Conservation (phyloP, 768 basidiomycete genomes). For the Podaxis sp. region DNA sequence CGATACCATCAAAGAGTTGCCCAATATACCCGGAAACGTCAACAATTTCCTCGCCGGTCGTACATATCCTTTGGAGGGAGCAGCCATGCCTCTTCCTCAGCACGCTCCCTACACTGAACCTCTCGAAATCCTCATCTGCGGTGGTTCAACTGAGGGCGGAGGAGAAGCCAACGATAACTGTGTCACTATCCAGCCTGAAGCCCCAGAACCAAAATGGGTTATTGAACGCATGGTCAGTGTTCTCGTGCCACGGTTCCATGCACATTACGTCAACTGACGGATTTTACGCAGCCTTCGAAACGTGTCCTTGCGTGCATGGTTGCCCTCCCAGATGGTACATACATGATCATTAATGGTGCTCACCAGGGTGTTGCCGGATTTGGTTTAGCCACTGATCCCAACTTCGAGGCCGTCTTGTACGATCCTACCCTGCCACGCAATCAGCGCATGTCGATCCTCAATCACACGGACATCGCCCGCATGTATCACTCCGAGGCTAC, state of each 20-base stretch:
- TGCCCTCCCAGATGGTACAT: conserved; percentile 71
- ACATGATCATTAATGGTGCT: conserved; percentile 76
- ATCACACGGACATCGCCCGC: conserved; percentile 59
- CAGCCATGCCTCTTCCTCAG: conserved; percentile 68
- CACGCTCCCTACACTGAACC: conserved; percentile 73
- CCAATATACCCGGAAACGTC: conserved; percentile 75
- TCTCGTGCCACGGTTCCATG: not conserved
- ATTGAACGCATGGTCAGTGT: conserved; percentile 74
- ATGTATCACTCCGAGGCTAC: conserved; percentile 78
- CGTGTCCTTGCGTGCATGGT: conserved; percentile 80
- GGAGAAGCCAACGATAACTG: conserved; percentile 64
- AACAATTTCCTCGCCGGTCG: conserved; percentile 71
- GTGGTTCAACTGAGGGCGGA: conserved; percentile 64
- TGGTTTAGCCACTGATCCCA: conserved; percentile 63
- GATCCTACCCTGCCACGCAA: conserved; percentile 59
- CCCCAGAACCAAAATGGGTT: conserved; percentile 57
- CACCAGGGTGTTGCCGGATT: conserved; percentile 71
- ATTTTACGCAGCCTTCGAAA: conserved; percentile 50
- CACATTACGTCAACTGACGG: conserved; percentile 43
- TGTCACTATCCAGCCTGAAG: conserved; percentile 67
- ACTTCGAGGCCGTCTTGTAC: conserved; percentile 64
- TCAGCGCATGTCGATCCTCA: conserved; percentile 65
- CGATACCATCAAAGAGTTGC: conserved; percentile 53
- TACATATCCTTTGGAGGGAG: conserved; percentile 76
- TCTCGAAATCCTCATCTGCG: conserved; percentile 68